Base-by-base conservation (phyloP, 805 yeast genomes). In the Candida maesae region DNA sequence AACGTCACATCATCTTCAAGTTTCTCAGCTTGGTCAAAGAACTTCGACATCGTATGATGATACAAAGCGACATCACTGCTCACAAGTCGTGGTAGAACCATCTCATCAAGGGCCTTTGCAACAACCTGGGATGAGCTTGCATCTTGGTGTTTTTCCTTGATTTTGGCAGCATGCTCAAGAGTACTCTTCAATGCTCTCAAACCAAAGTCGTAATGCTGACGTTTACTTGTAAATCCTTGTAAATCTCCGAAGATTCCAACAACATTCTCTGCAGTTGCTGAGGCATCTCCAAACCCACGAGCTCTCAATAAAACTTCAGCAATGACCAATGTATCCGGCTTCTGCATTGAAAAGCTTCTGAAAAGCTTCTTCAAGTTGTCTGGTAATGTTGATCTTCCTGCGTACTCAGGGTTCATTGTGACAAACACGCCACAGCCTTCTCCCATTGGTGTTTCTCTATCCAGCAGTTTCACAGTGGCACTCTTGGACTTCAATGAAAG, bases 341-440 rank as follows among this genome's bases (percentile, higher is more conserved):
- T 65, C 3, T 72, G 70, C 79, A 91, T 79, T 0, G 89, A 75
- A 52, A 87, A 80, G 11, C 81, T 76, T 41, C 95, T 67, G 61
- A 90, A 91, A 25, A 82, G 71, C 53, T 78, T 83, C 56, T 83
- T 84, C 62, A 91, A 65, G 55, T 90, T 91, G 42, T 90, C 95
- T 0, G 98, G 98, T 11, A 91, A 64, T 18, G 71, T 71, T 3
- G 86, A 75, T 58, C 98, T 76, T 0, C 97, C 98, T 11, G 78
- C 78, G 55, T 91, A 91, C 1, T 74, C 81, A 1, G 96, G 97
- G 55, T 91, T 91, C 84, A 89, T 83, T 0, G 98, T 91, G 2
- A 91, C 79, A 58, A 90, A 90, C 0, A 91, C 66, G 1, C 95
- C 95, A 0, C 85, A 71, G 20, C 73, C 71, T 3, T 62, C 56